Conservation (phyloP, 2,329 filamentous ascomycete genomes). For the Aotearoamyces nothofagi region DNA sequence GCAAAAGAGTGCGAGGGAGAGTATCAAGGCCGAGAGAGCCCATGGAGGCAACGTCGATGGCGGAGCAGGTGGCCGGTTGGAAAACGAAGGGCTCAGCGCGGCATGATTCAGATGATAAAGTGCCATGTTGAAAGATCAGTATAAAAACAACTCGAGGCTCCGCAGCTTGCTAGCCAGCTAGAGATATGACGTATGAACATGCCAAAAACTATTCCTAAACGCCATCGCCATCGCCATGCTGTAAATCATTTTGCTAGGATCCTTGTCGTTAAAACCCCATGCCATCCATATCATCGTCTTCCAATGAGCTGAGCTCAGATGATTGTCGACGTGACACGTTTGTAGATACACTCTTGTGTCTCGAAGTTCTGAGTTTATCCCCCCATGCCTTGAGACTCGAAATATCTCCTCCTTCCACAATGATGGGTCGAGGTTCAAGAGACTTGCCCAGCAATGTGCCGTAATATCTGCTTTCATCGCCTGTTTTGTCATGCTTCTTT, state of each 20-base stretch:
- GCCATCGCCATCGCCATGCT: constrained; percentile 20
- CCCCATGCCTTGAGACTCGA: constrained; percentile 55
- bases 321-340: constrained; percentile 13
- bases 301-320: constrained; percentile 18
- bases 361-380: constrained; percentile 20
- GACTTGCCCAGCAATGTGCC: constrained; percentile 69
- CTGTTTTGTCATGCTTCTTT: constrained; percentile 82
- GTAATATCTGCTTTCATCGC: constrained; percentile 72
- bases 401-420: constrained; percentile 63
- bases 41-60: constrained; percentile 16
- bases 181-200: no score
- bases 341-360: constrained; percentile 5
- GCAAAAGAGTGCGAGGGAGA: constrained; percentile 15
- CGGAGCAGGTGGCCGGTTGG: constrained; percentile 12
- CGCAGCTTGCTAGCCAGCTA: no score
- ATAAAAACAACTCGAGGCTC: no score
- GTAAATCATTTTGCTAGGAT: not conserved
- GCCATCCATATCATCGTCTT: constrained; percentile 16
- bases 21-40: constrained; percentile 12
- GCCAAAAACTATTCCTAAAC: constrained; percentile 9
- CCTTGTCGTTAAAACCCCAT: constrained; percentile 15
- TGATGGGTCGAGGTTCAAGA: constrained; percentile 54
- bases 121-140: no score
- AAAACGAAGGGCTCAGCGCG: constrained; percentile 15
- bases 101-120: constrained; percentile 14